Evolutionary conservation across 768 basidiomycete species (phyloP), one percentile per base, ranked within the genome.

Genomic region (Gloeostereum incarnatum): DNA sequence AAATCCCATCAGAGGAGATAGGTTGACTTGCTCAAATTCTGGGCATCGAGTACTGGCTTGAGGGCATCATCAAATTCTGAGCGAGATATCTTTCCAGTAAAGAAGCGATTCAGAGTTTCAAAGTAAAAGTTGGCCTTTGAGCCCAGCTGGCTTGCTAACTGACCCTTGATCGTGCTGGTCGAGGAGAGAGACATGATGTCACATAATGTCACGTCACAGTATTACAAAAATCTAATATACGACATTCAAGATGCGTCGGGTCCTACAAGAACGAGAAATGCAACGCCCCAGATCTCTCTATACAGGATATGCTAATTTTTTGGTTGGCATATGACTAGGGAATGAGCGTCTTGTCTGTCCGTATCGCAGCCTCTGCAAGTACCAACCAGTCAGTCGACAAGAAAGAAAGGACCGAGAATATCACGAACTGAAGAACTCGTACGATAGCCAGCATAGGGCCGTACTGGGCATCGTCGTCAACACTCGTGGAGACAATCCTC

Each of bases 391-490:
- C 35, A 34, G 18, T 26, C 10, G 31, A 31, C 11, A 13, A 29
- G 11, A 18, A 40, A 35, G 16, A 16, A 6, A 32, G 19, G 13
- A 38, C 40, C 26, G 16, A 38, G 23, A 22, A 17, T 34, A 37
- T n/a, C 36, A 80, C 92, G 65, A 57, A 94, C 92, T 96, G 74
- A 96, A 96, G 65, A 94, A 96, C 61, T 97, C 93, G 53, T 97
- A 93, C 38, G 91, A 93, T 56, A 93, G 66, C 96, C 94, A 99
- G 61, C 88, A 94, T 35, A 99, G 68, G 7, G 96, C 96, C 38
- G 94, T 96, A 55, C 88, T 92, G 5, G 96, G 96, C 80, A 97
- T 88, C 51, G 86, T 88, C 18, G 93, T 94, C 58, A 98, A 63
- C 36, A 99, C 79, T 32, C 96, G 75, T 5, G 96, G 96, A 38